phyloP scores from a whole-genome alignment of 768 basidiomycete genomes.

The Cystoderma amianthinum region DNA sequence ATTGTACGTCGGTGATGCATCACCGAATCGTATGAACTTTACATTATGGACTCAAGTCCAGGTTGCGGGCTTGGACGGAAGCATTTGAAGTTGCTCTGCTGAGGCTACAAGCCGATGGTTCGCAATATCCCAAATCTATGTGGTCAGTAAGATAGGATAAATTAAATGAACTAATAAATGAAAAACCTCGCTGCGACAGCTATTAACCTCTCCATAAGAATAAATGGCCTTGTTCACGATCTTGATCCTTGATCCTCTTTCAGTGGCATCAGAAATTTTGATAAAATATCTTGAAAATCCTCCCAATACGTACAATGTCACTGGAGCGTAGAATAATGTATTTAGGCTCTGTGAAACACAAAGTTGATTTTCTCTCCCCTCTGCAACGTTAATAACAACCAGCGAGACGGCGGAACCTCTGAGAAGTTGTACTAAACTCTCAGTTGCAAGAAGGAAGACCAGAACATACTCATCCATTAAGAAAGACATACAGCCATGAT shows the following conservation, averaged over 20 bases:
- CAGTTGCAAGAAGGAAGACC: background rate
- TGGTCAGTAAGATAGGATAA: background rate
- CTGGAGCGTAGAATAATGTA: conserved; percentile 35
- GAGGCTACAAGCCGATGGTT: conserved; percentile 14
- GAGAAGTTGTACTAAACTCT: too few relatives aligned
- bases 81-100: conserved; percentile 1
- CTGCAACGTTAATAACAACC: conserved; percentile 21
- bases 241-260: conserved; percentile 35
- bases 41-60: too few relatives aligned
- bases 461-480: conserved; percentile 38
- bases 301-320: conserved; percentile 26
- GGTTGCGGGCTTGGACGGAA: too few relatives aligned
- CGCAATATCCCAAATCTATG: conserved; percentile 32
- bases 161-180: too few relatives aligned
- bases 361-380: conserved; percentile 16
- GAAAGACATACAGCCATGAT: conserved; percentile 33
- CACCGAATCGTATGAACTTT: too few relatives aligned
- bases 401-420: conserved; percentile 38
- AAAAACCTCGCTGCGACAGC: conserved; percentile 34
- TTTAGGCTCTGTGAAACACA: conserved; percentile 42
- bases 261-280: too few relatives aligned
- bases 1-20: too few relatives aligned
- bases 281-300: too few relatives aligned
- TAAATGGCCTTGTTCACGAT: conserved; percentile 31
- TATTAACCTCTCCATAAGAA: conserved; percentile 18